A percentile compares a stretch with the other conserved stretches of the same genome.
These are phyloP conservation scores for Chytriomyces hyalinus DNA, from an alignment of 192 early-diverging fungal species.

Conservation along the genomic window DNA sequence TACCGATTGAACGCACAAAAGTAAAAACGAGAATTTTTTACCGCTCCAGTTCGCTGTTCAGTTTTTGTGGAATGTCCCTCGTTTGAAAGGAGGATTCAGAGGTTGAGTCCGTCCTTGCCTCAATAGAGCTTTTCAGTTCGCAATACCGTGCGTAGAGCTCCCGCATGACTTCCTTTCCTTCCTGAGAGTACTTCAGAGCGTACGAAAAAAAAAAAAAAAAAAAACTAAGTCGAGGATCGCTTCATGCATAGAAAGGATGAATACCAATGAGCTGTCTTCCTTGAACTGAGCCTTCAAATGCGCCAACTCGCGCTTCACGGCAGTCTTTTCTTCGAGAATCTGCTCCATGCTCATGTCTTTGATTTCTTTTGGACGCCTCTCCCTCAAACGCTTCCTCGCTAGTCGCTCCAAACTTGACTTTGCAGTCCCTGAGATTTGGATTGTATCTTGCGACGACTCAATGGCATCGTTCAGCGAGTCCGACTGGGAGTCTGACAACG, in stretches of 20 bases:
- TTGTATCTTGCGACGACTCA: background rate
- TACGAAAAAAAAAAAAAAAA: background rate
- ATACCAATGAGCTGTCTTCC: constrained; percentile 2
- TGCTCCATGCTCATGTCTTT: constrained; percentile 28
- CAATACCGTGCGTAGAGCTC: constrained; percentile 42
- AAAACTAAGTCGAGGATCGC: background rate
- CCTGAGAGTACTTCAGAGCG: constrained; percentile 7
- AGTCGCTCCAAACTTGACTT: constrained; percentile 27
- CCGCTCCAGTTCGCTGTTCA: background rate
- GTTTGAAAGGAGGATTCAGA: too few species aligned
- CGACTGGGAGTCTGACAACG: background rate
- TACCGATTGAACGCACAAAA: background rate
- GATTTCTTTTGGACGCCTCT: constrained; percentile 27
- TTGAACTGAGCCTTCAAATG: constrained; percentile 29
- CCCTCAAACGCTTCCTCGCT: constrained; percentile 16
- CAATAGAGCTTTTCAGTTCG: constrained; percentile 34
- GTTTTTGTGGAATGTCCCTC: too few species aligned
- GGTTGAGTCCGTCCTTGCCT: constrained; percentile 2
- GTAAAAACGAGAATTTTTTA: background rate
- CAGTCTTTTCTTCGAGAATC: constrained; percentile 36
- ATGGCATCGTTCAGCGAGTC: background rate
- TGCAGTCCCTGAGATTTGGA: constrained; percentile 2
- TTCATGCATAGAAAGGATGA: background rate
- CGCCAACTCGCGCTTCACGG: constrained; percentile 34
- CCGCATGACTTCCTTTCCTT: constrained; percentile 37